Evolutionary conservation across 164 flowering plant species (phyloP), one percentile per base, ranked within the genome.

Genomic region (Aristolochia contorta): DNA sequence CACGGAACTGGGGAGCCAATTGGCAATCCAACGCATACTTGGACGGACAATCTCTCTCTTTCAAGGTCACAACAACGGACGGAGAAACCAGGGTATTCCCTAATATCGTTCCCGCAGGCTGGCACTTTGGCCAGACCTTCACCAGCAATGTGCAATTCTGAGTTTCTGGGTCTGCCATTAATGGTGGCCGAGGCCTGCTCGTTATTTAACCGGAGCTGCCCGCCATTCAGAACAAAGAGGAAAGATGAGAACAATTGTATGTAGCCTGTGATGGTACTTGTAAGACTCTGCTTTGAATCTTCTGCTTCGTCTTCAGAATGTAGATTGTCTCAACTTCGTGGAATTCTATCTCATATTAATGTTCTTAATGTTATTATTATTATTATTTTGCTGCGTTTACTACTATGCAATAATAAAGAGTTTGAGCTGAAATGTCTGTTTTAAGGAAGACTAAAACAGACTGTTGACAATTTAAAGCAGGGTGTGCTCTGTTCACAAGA

Each of bases 1-100:
- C 97, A 0, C 83, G 94, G 72, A 93, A 93, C 58, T 90, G 98
- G 98, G 97, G 97, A 30, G 87, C 93, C 16, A 87, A 86, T 60
- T 93, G 97, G 96, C 97, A 89, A 56, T 84, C 96, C 20, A 82
- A 80, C 49, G 56, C 90, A 1, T 81, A 80, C 56, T 84, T 90
- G 9, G 75, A 83, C 57, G 94, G 90, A 13, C 94, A 93, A 68
- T 65, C 97, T 1, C 72, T 93, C n/a, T 86, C 97, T 23, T 93
- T 87, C 80, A 71, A 60, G 74, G 73, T 87, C 78, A 84, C 83
- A 16, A 81, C 96, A 1, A 74, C 76, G 4, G 96, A 90, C 64
- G 94, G 94, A n/a, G 72, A 47, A 14, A 86, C 87, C 19, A 67
- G 69, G 30, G 27, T 69, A 12, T 90, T 85, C 63, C 15, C 33